Conservation (phyloP, 192 early-diverging fungal species). For the Podila verticillata region DNA sequence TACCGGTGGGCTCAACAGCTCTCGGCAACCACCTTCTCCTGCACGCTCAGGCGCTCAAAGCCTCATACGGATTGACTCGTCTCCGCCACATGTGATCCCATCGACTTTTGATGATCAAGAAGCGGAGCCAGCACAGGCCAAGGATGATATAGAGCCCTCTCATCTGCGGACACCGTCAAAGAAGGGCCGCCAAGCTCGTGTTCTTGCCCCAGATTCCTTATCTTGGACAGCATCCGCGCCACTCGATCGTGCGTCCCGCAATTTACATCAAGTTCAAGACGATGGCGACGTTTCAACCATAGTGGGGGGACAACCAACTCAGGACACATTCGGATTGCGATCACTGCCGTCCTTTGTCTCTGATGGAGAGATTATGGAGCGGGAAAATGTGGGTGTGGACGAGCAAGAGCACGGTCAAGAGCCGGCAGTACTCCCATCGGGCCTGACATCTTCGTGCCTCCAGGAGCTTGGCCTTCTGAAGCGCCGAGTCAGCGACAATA, state of each 20-base stretch:
- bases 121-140: too few relatives aligned
- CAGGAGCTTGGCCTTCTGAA: background rate
- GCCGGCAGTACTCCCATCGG: background rate
- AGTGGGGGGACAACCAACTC: background rate
- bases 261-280: background rate
- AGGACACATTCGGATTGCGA: background rate
- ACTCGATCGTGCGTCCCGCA: background rate
- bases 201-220: background rate
- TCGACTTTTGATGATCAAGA: too few relatives aligned
- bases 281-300: background rate
- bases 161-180: background rate
- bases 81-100: too few relatives aligned
- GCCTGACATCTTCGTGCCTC: background rate
- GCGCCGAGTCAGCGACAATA: background rate
- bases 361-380: background rate
- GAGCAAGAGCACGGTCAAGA: background rate
- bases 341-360: background rate
- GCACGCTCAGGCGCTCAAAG: too few relatives aligned
- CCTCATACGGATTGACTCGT: too few relatives aligned
- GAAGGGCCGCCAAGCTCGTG: too few relatives aligned
- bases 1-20: too few relatives aligned
- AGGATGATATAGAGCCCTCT: background rate
- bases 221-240: background rate
- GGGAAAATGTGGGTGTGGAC: background rate
- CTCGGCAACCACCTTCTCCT: too few relatives aligned